phyloP scores from a whole-genome alignment of 108 stramenopile genomes.

The Cyclotella baltica region DNA sequence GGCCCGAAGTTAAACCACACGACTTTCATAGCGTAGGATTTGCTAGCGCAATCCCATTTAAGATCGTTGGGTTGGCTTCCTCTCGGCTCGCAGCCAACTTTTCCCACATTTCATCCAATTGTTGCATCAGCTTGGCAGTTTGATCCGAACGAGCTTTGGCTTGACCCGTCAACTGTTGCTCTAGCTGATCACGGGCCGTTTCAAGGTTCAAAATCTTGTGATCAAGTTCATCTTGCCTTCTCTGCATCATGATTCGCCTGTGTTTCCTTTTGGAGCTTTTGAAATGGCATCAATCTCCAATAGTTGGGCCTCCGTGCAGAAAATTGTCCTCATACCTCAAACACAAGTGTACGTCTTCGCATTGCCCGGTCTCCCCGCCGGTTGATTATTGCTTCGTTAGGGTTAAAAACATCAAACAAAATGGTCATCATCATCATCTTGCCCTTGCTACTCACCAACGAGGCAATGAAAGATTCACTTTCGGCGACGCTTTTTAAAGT shows the following conservation, averaged over 20 bases:
- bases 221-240: slow-evolving; percentile 30
- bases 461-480: slow-evolving; percentile 47
- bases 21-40: slow-evolving; percentile 8
- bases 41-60: slow-evolving; percentile 24
- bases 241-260: slow-evolving; percentile 24
- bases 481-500: slow-evolving; percentile 40
- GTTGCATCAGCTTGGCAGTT: not conserved
- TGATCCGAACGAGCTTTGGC: slow-evolving; percentile 17
- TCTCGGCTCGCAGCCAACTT: slow-evolving; percentile 12
- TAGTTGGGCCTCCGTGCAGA: too few relatives aligned
- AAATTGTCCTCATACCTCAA: too few relatives aligned
- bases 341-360: slow-evolving; percentile 32
- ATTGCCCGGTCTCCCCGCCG: too few relatives aligned
- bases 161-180: slow-evolving; percentile 22
- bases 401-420: too few relatives aligned
- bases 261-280: slow-evolving; percentile 23
- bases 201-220: slow-evolving; percentile 26
- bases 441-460: slow-evolving; percentile 34
- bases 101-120: slow-evolving; percentile 30
- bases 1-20: slow-evolving; percentile 6
- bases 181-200: slow-evolving; percentile 21
- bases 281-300: slow-evolving; percentile 35
- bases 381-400: too few relatives aligned
- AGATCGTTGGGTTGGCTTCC: slow-evolving; percentile 11
- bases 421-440: too few relatives aligned